Percentiles rank a stretch among this genome's conserved stretches.
These are phyloP conservation scores for Globisporangium canariense DNA, from an alignment of 352 stramenopile genomes.

Conservation along the genomic window DNA sequence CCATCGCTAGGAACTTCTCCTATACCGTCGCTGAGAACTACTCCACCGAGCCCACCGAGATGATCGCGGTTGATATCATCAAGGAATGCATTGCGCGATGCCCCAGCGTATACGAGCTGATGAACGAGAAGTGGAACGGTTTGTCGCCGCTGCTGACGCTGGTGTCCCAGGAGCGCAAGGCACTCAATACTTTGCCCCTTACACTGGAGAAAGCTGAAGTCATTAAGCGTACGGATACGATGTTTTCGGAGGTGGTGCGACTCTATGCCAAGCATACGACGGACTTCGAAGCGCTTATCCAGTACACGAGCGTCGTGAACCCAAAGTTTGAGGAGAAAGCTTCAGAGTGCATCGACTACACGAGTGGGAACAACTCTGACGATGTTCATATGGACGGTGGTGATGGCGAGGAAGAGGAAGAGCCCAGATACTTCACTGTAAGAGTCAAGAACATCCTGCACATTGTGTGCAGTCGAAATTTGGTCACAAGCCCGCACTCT, in stretches of 20 bases:
- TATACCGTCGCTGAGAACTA: slow-evolving; percentile 32
- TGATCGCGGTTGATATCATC: slow-evolving; percentile 32
- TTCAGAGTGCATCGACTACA: neutral
- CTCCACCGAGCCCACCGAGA: slow-evolving; percentile 12
- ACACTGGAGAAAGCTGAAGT: neutral
- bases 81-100: slow-evolving; percentile 30
- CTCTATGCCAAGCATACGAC: slow-evolving; percentile 51
- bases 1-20: slow-evolving; percentile 39
- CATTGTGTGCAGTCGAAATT: neutral
- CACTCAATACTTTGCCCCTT: slow-evolving; percentile 12
- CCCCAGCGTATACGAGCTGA: slow-evolving; percentile 23
- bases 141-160: slow-evolving; percentile 48
- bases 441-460: slow-evolving; percentile 9
- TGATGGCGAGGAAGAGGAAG: neutral
- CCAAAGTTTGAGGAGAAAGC: slow-evolving; percentile 5
- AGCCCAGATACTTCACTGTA: slow-evolving; percentile 4
- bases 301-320: slow-evolving; percentile 1
- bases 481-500: neutral
- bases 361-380: neutral
- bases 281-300: slow-evolving; percentile 30
- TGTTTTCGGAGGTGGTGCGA: slow-evolving; percentile 38
- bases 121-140: slow-evolving; percentile 42
- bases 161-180: slow-evolving; percentile 26
- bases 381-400: neutral
- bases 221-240: slow-evolving; percentile 23